These are phyloP conservation scores for Rhodomyrtus psidioides DNA, from an alignment of 441 rosid species.

Conservation along the genomic window DNA sequence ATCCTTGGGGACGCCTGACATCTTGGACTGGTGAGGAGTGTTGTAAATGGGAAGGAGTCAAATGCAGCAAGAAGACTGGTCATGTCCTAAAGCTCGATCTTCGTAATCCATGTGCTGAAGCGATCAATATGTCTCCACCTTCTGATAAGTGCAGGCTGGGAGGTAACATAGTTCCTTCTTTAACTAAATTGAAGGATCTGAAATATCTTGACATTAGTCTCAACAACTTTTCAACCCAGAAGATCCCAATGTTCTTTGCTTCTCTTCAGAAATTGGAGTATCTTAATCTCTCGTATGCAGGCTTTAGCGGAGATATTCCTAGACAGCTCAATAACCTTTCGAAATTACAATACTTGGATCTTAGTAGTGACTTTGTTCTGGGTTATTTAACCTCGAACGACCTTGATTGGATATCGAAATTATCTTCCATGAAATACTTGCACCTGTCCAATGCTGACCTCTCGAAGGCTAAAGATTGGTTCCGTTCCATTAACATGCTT, in stretches of 20 bases:
- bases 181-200: not conserved
- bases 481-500: not conserved
- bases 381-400: not conserved
- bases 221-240: not conserved
- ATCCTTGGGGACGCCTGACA: not conserved
- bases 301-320: not conserved
- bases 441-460: not conserved
- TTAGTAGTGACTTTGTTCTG: not conserved
- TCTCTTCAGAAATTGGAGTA: not conserved
- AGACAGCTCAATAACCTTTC: not conserved
- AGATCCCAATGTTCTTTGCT: not conserved
- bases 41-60: not conserved
- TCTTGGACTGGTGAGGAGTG: not conserved
- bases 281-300: not conserved
- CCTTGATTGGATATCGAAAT: not conserved
- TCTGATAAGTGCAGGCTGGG: not conserved
- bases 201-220: not conserved
- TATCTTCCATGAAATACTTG: not conserved
- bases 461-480: not conserved
- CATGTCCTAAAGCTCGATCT: not conserved
- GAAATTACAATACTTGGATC: not conserved
- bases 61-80: not conserved
- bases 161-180: not conserved
- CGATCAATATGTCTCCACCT: not conserved
- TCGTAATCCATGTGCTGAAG: not conserved